Evolutionary conservation across 1,139 yeast genomes (phyloP).

Genomic region (Chernovozyma aurita): DNA sequence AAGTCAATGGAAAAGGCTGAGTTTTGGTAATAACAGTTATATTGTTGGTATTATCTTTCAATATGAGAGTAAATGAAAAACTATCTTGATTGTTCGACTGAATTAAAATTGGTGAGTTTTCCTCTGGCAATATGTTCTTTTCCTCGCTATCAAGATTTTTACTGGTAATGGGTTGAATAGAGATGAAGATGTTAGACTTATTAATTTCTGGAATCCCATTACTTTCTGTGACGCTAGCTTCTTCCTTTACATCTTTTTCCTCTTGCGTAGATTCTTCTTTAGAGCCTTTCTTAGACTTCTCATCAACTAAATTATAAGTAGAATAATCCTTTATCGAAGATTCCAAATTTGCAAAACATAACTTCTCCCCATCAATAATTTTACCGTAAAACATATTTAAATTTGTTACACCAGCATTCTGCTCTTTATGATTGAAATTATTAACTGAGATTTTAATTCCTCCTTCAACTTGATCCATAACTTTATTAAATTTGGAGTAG

Average conservation of each 20-base stretch:
- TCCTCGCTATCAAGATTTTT: conserved; percentile 17
- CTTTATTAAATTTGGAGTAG: conserved; percentile 67
- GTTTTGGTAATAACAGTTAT: conserved; percentile 72
- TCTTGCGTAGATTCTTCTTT: conserved; percentile 14
- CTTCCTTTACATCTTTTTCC: conserved; percentile 16
- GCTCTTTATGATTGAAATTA: conserved; percentile 44
- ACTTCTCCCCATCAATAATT: conserved; percentile 79
- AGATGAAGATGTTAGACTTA: conserved; percentile 67
- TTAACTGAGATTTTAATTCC: conserved; percentile 61
- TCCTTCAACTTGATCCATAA: conserved; percentile 92
- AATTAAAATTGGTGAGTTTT: conserved; percentile 34
- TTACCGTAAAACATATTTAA: conserved; percentile 77
- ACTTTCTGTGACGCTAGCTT: neutral
- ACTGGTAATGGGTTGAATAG: conserved; percentile 66
- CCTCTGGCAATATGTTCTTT: conserved; percentile 19
- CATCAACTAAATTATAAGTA: conserved; percentile 20
- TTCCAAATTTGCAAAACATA: conserved; percentile 83
- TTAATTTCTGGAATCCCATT: conserved; percentile 20
- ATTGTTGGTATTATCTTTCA: conserved; percentile 75
- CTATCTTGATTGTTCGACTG: conserved; percentile 35
- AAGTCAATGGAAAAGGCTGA: conserved; percentile 82
- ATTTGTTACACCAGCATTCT: conserved; percentile 28
- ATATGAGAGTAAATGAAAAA: conserved; percentile 61
- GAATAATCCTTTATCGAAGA: conserved; percentile 52
- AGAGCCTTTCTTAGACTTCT: conserved; percentile 19